A percentile compares a stretch with the other conserved stretches of the same genome.
phyloP scores from a whole-genome alignment of 2,329 filamentous ascomycete species.

The Arthrobotrys conoides region DNA sequence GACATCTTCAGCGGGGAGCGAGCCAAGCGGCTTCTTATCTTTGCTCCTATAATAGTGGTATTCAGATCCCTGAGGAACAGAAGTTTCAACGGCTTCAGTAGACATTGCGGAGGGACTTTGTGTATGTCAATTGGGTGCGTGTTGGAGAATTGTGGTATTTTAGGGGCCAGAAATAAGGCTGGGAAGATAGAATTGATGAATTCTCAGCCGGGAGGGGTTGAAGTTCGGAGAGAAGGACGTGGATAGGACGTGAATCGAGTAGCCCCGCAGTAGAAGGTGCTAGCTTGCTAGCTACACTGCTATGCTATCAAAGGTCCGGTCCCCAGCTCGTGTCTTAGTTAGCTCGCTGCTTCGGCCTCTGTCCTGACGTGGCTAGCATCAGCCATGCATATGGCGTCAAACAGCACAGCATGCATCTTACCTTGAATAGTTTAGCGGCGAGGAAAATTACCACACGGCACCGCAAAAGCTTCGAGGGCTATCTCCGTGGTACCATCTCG shows the following conservation, averaged over 20 bases:
- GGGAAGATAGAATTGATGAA: slow-evolving; percentile 18
- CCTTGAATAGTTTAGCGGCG: slow-evolving; percentile 29
- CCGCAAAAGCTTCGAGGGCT: slow-evolving; percentile 9
- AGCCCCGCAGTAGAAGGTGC: slow-evolving; percentile 33
- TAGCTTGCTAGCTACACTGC: background rate
- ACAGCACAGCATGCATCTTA: slow-evolving; percentile 35
- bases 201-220: slow-evolving; percentile 16
- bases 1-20: slow-evolving; percentile 37
- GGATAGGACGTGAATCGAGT: slow-evolving; percentile 21
- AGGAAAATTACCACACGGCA: slow-evolving; percentile 11
- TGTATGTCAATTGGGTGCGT: slow-evolving; percentile 9
- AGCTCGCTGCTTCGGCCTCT: slow-evolving; percentile 22
- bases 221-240: slow-evolving; percentile 21
- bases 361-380: slow-evolving; percentile 56
- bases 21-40: slow-evolving; percentile 53
- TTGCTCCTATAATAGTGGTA: slow-evolving; percentile 54
- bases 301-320: slow-evolving; percentile 1
- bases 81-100: slow-evolving; percentile 45
- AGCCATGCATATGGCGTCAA: slow-evolving; percentile 36
- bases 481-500: slow-evolving; percentile 10
- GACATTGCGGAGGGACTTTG: slow-evolving; percentile 32
- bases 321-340: slow-evolving; percentile 1
- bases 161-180: background rate
- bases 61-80: background rate
- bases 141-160: slow-evolving; percentile 27